Conservation (phyloP, 441 rosid species). For the Arabidopsis lyrata region DNA sequence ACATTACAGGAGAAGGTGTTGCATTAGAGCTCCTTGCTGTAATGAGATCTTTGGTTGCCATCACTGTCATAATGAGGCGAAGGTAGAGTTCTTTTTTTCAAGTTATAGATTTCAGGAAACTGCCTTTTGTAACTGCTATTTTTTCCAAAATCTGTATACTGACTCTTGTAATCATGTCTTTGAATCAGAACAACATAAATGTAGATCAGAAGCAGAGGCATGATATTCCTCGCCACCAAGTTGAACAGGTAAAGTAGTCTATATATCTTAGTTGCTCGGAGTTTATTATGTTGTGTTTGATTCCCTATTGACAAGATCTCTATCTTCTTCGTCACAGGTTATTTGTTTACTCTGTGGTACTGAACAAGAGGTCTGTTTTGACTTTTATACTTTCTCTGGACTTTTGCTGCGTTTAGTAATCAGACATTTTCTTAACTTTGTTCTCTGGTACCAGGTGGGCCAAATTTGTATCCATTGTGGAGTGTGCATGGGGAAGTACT, state of each 20-base stretch:
- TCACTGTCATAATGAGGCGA: conserved; percentile 88
- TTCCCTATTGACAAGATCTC: conserved; percentile 10
- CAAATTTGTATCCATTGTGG: conserved; percentile 84
- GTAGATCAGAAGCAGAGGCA: conserved; percentile 70
- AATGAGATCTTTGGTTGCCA: conserved; percentile 83
- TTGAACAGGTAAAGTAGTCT: conserved; percentile 55
- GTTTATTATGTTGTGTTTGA: background rate
- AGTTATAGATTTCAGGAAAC: conserved; percentile 14
- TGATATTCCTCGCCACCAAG: conserved; percentile 82
- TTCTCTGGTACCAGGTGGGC: conserved; percentile 58
- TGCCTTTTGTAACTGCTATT: background rate
- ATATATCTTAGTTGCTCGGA: conserved; percentile 20
- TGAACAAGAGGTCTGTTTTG: conserved; percentile 77
- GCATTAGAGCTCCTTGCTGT: conserved; percentile 92
- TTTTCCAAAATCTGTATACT: conserved; percentile 13
- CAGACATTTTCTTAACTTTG: background rate
- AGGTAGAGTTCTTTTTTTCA: conserved; percentile 48
- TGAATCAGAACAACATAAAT: conserved; percentile 66
- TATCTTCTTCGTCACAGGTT: conserved; percentile 56
- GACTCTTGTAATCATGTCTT: conserved; percentile 18
- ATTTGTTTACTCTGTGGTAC: conserved; percentile 85
- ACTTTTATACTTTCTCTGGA: conserved; percentile 8
- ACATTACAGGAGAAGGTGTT: conserved; percentile 79
- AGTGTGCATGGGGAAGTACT: conserved; percentile 90
- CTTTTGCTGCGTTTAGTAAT: background rate